Evolutionary conservation across 345 rosid genomes (phyloP), one percentile per base, ranked within the genome.

Genomic region (Eucalyptus cladocalyx): DNA sequence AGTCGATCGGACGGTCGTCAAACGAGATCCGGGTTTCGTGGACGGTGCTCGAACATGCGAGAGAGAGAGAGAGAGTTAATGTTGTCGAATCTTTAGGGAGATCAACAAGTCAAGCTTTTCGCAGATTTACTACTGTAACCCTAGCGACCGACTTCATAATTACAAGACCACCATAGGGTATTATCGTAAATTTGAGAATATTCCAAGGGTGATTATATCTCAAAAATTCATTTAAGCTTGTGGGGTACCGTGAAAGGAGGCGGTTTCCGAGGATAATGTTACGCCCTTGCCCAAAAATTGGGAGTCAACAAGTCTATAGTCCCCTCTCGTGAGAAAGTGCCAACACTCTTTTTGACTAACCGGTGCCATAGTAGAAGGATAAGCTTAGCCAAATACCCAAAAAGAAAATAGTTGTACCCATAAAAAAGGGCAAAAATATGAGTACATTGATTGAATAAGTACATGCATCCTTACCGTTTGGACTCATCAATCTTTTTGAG

Each of bases 131-230:
- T 32, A 32, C 40, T 67, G 37, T 67, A 67, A 67, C 80, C 42
- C 42, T 67, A 67, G 23, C 40, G 37, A 32, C 23, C 6, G 80
- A 32, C 23, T 9, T 7, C 11, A 32, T 67, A 17, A 67, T 67
- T 8, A 32, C 40, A 32, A 34, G 43, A 34, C 23, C 7, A 15
- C 43, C 0, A 2, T 3, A 2, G 0, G 43, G 26, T 69, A 69
- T 69, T 34, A 18, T 34, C 0, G 4, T 69, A 69, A 67, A 32
- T 69, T 18, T 18, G 6, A 18, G 80, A n/a, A n/a, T 65, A n/a
- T n/a, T 65, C 76, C 40, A 15, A 65, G 76, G 40, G 40, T 65
- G 32, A 30, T 65, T 65, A 28, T 28, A 11, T 28, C 15, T 60
- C 32, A 60, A 3, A 28, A 15, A 8, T n/a, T 15, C 40, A n/a